Evolutionary conservation across 2,329 filamentous ascomycete species (phyloP).

Genomic region (Diaporthe amygdali): DNA sequence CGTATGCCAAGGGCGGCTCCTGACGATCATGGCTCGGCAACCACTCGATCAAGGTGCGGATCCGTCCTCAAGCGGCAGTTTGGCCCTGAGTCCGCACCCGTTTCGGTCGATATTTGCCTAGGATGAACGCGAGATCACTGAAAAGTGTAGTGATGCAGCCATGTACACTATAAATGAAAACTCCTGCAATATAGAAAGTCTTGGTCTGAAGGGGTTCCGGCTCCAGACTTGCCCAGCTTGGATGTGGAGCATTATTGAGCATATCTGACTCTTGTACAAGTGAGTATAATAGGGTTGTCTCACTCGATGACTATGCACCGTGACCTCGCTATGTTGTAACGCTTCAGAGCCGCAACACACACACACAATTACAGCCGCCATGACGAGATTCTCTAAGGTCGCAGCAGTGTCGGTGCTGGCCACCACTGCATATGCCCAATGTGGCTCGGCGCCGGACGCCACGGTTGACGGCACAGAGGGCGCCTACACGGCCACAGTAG

Average conservation of each 20-base stretch:
- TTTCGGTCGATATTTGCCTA: neutral
- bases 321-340: neutral
- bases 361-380: neutral
- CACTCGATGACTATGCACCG: neutral
- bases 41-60: neutral
- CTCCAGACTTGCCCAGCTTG: neutral
- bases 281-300: neutral
- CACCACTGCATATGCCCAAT: conserved; percentile 46
- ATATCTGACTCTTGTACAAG: neutral
- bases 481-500: conserved; percentile 49
- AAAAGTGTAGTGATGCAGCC: neutral
- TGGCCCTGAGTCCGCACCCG: neutral
- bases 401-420: conserved; percentile 37
- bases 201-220: neutral
- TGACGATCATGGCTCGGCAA: neutral
- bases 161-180: neutral
- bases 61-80: neutral
- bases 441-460: conserved; percentile 53
- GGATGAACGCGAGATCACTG: neutral
- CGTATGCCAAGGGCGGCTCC: conserved; percentile 7
- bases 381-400: neutral
- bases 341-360: neutral
- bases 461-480: conserved; percentile 50
- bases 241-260: neutral
- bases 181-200: conserved; percentile 2